Base-by-base conservation (phyloP, 805 yeast species). In the Candida methanosorbosa region DNA sequence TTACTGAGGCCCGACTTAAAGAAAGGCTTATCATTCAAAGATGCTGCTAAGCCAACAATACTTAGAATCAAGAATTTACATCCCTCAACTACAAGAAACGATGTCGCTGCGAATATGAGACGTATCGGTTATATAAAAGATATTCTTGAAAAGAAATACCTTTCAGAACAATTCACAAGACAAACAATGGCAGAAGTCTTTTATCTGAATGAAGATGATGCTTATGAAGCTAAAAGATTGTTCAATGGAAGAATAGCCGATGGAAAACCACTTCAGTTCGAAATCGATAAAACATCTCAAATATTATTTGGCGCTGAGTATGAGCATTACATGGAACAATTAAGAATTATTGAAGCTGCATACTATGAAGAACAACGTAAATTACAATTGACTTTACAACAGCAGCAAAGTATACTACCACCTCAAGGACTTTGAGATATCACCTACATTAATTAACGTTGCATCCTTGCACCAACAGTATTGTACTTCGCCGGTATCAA, bases 241-340 rank as follows among this genome's bases (percentile, higher is more conserved):
- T 54, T 71, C 23, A 52, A 72, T 38, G 63, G 65, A 6, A 68
- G 66, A 2, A 39, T 55, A n/a, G 74, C 75, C 11, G 75, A 72
- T 45, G 73, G 73, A 12, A 50, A 68, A 32, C 53, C 54, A 2
- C 40, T 70, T 9, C 47, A 48, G 27, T 67, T 61, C 2, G 49
- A 46, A 16, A 51, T 65, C 13, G 48, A 50, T 4, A 40, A 50
- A 3, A 47, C 43, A 19, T 40, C 50, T 18, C 29, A 33, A 9
- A 42, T 26, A 14, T n/a, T n/a, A n/a, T n/a, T n/a, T n/a, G n/a
- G n/a, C n/a, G n/a, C n/a, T n/a, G n/a, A n/a, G n/a, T n/a, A n/a
- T n/a, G n/a, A n/a, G n/a, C n/a, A n/a, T n/a, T n/a, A n/a, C n/a
- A n/a, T n/a, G n/a, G n/a, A n/a, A n/a, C n/a, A n/a, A n/a, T n/a